A percentile compares a stretch with the other conserved stretches of the same genome.
phyloP scores from a whole-genome alignment of 768 basidiomycete genomes.

The Pluteus cervinus region DNA sequence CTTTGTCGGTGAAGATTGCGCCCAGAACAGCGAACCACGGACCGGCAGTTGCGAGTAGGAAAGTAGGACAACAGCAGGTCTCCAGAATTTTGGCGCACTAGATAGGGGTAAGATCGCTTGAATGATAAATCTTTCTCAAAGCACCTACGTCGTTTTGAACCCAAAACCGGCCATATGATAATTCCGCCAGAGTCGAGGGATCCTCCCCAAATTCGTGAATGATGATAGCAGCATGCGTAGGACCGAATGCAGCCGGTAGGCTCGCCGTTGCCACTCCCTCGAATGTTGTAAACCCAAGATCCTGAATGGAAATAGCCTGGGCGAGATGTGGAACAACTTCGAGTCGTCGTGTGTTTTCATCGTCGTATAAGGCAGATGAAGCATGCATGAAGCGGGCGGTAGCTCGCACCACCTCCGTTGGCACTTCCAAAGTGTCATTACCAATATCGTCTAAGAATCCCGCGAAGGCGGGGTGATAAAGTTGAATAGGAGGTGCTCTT shows the following conservation, averaged over 20 bases:
- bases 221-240: too few species aligned
- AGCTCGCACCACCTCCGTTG: conserved; percentile 10
- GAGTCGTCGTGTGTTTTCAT: conserved; percentile 11
- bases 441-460: conserved; percentile 13
- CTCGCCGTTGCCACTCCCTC: background rate
- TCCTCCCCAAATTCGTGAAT: conserved; percentile 11
- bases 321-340: conserved; percentile 4
- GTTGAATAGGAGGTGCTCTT: conserved; percentile 14
- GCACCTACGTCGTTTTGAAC: conserved; percentile 8
- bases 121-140: too few species aligned
- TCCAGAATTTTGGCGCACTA: conserved; percentile 4
- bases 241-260: too few species aligned
- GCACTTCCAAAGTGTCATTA: conserved; percentile 6
- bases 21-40: conserved; percentile 28
- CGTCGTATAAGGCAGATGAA: conserved; percentile 13
- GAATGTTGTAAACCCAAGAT: background rate
- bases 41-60: conserved; percentile 24
- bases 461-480: conserved; percentile 18
- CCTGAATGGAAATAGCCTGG: background rate
- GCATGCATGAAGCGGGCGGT: conserved; percentile 12
- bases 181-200: conserved; percentile 11
- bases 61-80: conserved; percentile 22
- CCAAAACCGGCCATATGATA: conserved; percentile 9
- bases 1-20: conserved; percentile 16
- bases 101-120: conserved; percentile 2